phyloP scores from a whole-genome alignment of 2,329 filamentous ascomycete genomes.

The Sporothrix globosa region DNA sequence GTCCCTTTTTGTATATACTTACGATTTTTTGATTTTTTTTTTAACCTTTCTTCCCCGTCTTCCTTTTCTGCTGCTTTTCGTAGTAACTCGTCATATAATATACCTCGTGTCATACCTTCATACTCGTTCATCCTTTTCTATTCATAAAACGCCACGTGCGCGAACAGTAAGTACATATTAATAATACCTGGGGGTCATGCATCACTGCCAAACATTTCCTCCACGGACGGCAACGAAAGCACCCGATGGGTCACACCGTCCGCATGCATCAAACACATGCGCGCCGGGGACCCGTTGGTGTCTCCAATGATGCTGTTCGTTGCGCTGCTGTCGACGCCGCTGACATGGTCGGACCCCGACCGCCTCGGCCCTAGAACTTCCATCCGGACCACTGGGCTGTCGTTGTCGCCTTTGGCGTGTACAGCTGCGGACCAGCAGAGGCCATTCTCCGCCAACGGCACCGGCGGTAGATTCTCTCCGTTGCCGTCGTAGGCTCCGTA shows the following conservation, averaged over 20 bases:
- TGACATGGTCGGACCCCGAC: conserved; percentile 5
- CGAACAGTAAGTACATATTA: neutral
- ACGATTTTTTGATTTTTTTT: neutral
- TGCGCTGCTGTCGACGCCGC: conserved; percentile 33
- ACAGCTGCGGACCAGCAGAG: conserved; percentile 31
- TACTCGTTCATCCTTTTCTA: too few species aligned
- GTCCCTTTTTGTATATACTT: conserved; percentile 9
- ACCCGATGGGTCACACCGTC: conserved; percentile 54
- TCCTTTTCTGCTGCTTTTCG: conserved; percentile 10
- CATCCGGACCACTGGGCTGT: conserved; percentile 48
- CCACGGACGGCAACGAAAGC: conserved; percentile 48
- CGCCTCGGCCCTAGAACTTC: conserved; percentile 52
- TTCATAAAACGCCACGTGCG: neutral
- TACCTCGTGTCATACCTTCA: neutral
- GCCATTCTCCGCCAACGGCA: conserved; percentile 14
- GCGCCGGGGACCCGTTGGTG: conserved; percentile 47
- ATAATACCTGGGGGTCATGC: neutral
- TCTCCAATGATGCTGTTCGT: neutral
- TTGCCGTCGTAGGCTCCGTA: conserved; percentile 26
- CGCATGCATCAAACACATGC: conserved; percentile 56
- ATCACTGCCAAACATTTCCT: conserved; percentile 24
- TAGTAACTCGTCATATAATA: neutral
- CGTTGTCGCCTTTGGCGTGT: conserved; percentile 13
- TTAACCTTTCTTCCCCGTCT: too few species aligned
- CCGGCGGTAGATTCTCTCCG: neutral